phyloP scores from a whole-genome alignment of 2,329 filamentous ascomycete species.

The Botryotinia narcissicola region DNA sequence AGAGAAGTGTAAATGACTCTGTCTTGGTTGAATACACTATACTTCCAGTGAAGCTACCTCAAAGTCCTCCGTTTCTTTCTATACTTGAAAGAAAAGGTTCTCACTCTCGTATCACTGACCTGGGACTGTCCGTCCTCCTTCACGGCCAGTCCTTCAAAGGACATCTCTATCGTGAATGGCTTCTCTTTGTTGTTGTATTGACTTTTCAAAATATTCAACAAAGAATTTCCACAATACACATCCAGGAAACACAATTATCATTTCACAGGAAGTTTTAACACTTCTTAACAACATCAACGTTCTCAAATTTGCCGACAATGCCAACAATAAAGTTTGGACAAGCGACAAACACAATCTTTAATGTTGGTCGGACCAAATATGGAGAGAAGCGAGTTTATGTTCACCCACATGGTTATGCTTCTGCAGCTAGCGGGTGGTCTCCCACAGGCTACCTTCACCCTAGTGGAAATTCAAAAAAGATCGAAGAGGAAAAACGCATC shows the following conservation, averaged over 20 bases:
- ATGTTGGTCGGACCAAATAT: neutral
- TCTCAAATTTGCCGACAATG: neutral
- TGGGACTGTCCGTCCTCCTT: neutral
- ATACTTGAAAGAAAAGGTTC: neutral
- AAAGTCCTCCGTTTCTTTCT: neutral
- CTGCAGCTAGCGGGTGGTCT: neutral
- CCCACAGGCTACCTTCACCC: slow-evolving; percentile 1
- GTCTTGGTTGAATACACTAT: neutral
- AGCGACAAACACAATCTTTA: neutral
- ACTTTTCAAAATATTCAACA: neutral
- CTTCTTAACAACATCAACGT: neutral
- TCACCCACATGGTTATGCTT: neutral
- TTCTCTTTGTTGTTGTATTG: slow-evolving; percentile 1
- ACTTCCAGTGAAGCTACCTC: neutral
- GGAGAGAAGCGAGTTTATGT: neutral
- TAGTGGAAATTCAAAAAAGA: neutral
- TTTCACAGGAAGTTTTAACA: neutral
- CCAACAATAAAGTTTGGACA: neutral
- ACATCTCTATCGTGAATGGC: neutral
- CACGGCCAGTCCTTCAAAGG: neutral
- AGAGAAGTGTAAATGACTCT: neutral
- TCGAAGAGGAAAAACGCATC: neutral
- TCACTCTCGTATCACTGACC: neutral
- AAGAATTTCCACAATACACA: neutral
- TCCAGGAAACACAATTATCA: neutral